Evolutionary conservation across 208 protist genomes (phyloP), one percentile per base, ranked within the genome.

Genomic region (Trypanosomatidae sp.): DNA sequence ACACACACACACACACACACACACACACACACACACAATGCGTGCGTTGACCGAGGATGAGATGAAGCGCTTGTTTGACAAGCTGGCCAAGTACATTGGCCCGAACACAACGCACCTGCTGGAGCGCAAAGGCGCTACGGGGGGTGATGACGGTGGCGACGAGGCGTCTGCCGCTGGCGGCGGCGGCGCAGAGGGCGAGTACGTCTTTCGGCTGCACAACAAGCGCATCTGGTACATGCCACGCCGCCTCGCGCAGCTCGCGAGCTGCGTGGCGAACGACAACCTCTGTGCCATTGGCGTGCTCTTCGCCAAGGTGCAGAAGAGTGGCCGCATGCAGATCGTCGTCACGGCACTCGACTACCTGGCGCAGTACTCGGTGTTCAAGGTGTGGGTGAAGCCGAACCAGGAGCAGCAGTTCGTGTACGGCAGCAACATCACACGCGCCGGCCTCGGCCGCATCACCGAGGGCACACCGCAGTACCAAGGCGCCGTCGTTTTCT

Each of bases 361-460:
- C 69, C 88, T 95, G 53, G 84, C 85, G 0, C 84, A 93, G 55
- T 94, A 92, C 64, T 88, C 85, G 4, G 61, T 89, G 15, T 97
- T 97, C 68, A 99, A 99, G 78, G 89, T 99, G 2, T 99, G 97
- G 97, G 85, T 99, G 23, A 99, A 99, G 64, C 96, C 97, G n/a
- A 86, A 84, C 26, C 91, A 98, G 33, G 98, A 99, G 68, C 90
- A 98, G 56, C 96, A 91, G 35, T 99, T 98, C 65, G 52, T 99
- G 19, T 99, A 99, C 65, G 97, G 97, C 7, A 97, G 99, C 48
- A 92, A 99, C 63, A 82, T 99, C 33, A 83, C 96, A 15, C 98
- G 98, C 48, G 76, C 87, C 16, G 97, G 97, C 16, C 71, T 99
- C 1, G 97, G 95, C 13, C 75, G 96, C 30, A 98, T 99, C 35